Evolutionary conservation across 345 rosid genomes (phyloP).

Genomic region (Populus ilicifolia): DNA sequence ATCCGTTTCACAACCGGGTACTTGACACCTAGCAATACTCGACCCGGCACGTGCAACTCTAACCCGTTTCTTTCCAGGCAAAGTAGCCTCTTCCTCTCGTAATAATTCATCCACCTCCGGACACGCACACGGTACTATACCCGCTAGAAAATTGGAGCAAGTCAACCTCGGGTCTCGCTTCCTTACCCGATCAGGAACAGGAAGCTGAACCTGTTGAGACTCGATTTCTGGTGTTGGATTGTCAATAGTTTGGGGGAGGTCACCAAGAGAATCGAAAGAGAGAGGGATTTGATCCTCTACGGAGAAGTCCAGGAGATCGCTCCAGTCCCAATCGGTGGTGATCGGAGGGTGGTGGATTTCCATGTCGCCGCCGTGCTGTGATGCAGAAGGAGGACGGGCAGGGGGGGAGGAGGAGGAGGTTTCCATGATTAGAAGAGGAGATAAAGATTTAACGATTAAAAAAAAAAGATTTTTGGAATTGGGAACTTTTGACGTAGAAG

Average conservation of each 20-base stretch:
- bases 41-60: slow-evolving; percentile 38
- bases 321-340: slow-evolving; percentile 70
- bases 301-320: slow-evolving; percentile 74
- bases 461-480: neutral
- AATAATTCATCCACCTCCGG: slow-evolving; percentile 76
- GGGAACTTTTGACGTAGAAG: neutral
- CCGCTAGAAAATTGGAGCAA: slow-evolving; percentile 87
- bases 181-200: slow-evolving; percentile 48
- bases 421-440: slow-evolving; percentile 12
- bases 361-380: neutral
- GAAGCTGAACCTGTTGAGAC: neutral
- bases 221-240: neutral
- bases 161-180: slow-evolving; percentile 86
- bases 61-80: slow-evolving; percentile 59
- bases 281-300: slow-evolving; percentile 51
- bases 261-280: slow-evolving; percentile 36
- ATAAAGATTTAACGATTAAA: neutral
- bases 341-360: slow-evolving; percentile 39
- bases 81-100: slow-evolving; percentile 42
- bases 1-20: slow-evolving; percentile 74
- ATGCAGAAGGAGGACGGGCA: neutral
- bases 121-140: slow-evolving; percentile 76
- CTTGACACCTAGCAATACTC: slow-evolving; percentile 60
- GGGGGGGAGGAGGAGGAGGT: neutral
- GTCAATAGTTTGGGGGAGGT: slow-evolving; percentile 8